These are phyloP conservation scores for Helenozyma rhizophorensis DNA, from an alignment of 805 yeast genomes.

Conservation along the genomic window DNA sequence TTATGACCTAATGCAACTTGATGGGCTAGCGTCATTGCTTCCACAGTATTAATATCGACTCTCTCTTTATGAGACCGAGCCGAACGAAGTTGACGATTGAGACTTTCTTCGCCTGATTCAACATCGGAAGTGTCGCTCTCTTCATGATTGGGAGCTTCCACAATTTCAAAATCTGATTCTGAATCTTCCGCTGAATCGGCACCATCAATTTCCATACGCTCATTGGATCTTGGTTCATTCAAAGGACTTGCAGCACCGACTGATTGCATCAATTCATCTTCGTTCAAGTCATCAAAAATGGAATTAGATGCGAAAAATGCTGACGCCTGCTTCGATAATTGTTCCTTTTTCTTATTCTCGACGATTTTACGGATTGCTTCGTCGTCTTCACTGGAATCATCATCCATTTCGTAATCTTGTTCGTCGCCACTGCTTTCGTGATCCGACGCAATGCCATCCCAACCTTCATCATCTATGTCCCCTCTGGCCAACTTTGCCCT, in stretches of 20 bases:
- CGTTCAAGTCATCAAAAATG: conserved; percentile 38
- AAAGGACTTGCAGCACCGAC: conserved; percentile 6
- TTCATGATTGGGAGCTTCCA: conserved; percentile 23
- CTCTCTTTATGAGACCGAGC: conserved; percentile 52
- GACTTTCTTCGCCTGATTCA: conserved; percentile 50
- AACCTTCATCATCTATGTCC: conserved; percentile 67
- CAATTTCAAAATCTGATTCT: conserved; percentile 44
- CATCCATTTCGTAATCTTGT: conserved; percentile 44
- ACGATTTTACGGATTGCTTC: conserved; percentile 56
- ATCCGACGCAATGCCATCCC: conserved; percentile 67
- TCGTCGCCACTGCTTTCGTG: conserved; percentile 36
- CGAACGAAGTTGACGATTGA: conserved; percentile 31
- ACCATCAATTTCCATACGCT: neutral
- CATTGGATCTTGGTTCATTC: neutral
- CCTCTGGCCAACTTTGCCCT: conserved; percentile 72
- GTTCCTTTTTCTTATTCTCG: conserved; percentile 35
- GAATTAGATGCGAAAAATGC: conserved; percentile 38
- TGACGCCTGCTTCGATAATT: conserved; percentile 32
- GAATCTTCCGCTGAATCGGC: conserved; percentile 17
- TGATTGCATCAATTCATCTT: conserved; percentile 39
- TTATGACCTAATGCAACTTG: conserved; percentile 87
- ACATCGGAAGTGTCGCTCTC: conserved; percentile 37
- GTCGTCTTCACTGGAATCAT: conserved; percentile 55
- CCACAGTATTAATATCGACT: conserved; percentile 84
- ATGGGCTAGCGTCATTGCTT: conserved; percentile 97